phyloP scores from a whole-genome alignment of 768 basidiomycete genomes.

The Xanthoconium purpureum region DNA sequence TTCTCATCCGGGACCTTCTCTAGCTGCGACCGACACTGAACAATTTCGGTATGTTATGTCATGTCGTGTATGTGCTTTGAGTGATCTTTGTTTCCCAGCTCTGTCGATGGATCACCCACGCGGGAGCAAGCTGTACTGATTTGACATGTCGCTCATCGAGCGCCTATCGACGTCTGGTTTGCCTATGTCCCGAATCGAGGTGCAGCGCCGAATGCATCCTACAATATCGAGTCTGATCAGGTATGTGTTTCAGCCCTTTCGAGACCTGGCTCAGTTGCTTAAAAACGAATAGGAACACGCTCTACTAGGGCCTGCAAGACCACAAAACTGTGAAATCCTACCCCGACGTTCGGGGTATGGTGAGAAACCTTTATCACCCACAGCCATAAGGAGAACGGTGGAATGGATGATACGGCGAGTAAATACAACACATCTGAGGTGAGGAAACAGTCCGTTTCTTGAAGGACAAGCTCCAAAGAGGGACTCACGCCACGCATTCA shows the following conservation, averaged over 20 bases:
- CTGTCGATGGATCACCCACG: slow-evolving; percentile 66
- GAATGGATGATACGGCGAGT: slow-evolving; percentile 57
- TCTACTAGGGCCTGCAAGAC: slow-evolving; percentile 62
- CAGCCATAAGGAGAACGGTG: slow-evolving; percentile 55
- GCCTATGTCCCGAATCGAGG: slow-evolving; percentile 65
- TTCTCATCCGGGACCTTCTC: slow-evolving; percentile 76
- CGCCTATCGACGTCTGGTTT: slow-evolving; percentile 55
- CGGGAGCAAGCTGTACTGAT: slow-evolving; percentile 54
- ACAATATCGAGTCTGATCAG: slow-evolving; percentile 52
- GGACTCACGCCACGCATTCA: background rate
- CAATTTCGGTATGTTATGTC: slow-evolving; percentile 48
- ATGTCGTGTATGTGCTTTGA: background rate
- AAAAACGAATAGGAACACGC: slow-evolving; percentile 40
- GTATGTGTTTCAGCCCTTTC: background rate
- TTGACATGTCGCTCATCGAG: slow-evolving; percentile 77
- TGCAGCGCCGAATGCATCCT: slow-evolving; percentile 76
- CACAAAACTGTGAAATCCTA: slow-evolving; percentile 50
- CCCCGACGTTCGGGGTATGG: slow-evolving; percentile 58
- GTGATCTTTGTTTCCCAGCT: slow-evolving; percentile 35
- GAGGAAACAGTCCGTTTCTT: slow-evolving; percentile 36
- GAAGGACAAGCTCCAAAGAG: background rate
- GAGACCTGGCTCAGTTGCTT: background rate
- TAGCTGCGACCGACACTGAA: slow-evolving; percentile 70
- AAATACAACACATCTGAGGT: slow-evolving; percentile 73
- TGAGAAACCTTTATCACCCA: slow-evolving; percentile 66